phyloP scores from a whole-genome alignment of 2,329 filamentous ascomycete genomes.

The Diaporthe sp. region DNA sequence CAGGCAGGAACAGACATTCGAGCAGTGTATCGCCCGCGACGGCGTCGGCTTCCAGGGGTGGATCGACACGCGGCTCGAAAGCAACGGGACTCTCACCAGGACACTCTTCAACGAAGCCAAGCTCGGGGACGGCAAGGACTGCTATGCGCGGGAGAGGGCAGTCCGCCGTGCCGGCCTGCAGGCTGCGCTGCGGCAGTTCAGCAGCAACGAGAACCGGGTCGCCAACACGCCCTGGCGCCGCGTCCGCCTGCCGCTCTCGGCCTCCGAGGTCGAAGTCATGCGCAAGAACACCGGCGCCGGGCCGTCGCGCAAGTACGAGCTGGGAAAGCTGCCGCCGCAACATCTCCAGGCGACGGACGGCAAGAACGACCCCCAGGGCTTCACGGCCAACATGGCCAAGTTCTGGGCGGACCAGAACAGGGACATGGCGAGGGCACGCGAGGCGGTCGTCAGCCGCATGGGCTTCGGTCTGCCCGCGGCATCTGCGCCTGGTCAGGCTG shows the following conservation, averaged over 20 bases:
- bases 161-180: slow-evolving; percentile 62
- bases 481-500: background rate
- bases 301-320: slow-evolving; percentile 33
- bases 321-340: slow-evolving; percentile 25
- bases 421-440: slow-evolving; percentile 36
- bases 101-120: slow-evolving; percentile 16
- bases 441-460: slow-evolving; percentile 17
- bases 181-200: slow-evolving; percentile 56
- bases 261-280: slow-evolving; percentile 46
- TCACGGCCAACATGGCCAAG: slow-evolving; percentile 40
- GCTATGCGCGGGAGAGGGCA: slow-evolving; percentile 56
- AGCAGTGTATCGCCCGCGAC: slow-evolving; percentile 48
- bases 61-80: slow-evolving; percentile 36
- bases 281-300: slow-evolving; percentile 34
- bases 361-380: slow-evolving; percentile 42
- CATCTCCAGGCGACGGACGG: slow-evolving; percentile 38
- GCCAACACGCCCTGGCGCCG: slow-evolving; percentile 55
- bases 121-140: slow-evolving; percentile 10
- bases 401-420: slow-evolving; percentile 36
- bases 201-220: slow-evolving; percentile 54
- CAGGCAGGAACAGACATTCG: slow-evolving; percentile 54
- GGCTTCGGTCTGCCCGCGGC: background rate
- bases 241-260: slow-evolving; percentile 53
- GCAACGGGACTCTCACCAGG: slow-evolving; percentile 38
- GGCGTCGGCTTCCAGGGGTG: slow-evolving; percentile 41